These are phyloP conservation scores for Phaeodactylum tricornutum DNA, from an alignment of 108 stramenopile species.

Conservation along the genomic window DNA sequence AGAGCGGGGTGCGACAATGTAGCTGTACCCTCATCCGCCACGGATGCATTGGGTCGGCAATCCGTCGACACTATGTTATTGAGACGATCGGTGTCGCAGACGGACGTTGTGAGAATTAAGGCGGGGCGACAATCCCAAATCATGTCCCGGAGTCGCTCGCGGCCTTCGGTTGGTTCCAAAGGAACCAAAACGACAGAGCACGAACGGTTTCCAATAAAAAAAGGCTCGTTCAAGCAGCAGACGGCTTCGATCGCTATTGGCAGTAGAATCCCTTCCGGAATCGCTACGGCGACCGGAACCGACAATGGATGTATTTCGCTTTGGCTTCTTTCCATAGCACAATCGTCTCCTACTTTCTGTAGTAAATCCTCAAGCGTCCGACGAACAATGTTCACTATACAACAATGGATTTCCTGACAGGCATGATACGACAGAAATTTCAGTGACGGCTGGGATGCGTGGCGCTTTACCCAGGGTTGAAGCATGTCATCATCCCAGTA, in stretches of 20 bases:
- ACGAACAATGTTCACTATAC: no score
- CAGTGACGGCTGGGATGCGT: no score
- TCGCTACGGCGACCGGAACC: constrained; percentile 50
- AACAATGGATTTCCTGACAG: no score
- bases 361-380: no score
- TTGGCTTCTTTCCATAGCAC: no score
- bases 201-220: not conserved
- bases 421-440: no score
- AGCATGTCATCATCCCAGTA: no score
- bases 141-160: constrained; percentile 50
- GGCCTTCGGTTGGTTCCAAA: constrained; percentile 62
- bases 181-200: constrained; percentile 37
- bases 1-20: not conserved
- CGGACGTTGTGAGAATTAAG: constrained; percentile 21
- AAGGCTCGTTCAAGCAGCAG: constrained; percentile 33
- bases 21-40: not conserved
- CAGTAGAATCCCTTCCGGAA: constrained; percentile 76
- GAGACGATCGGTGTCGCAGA: not conserved
- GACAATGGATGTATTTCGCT: no score
- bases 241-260: constrained; percentile 58
- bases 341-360: no score
- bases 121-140: constrained; percentile 41
- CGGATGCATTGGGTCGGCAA: not conserved
- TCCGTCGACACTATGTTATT: not conserved
- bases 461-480: no score